Percentiles rank a stretch among this genome's conserved stretches.
Conservation (phyloP, 768 basidiomycete genomes). For the Auriscalpium vulgare region DNA sequence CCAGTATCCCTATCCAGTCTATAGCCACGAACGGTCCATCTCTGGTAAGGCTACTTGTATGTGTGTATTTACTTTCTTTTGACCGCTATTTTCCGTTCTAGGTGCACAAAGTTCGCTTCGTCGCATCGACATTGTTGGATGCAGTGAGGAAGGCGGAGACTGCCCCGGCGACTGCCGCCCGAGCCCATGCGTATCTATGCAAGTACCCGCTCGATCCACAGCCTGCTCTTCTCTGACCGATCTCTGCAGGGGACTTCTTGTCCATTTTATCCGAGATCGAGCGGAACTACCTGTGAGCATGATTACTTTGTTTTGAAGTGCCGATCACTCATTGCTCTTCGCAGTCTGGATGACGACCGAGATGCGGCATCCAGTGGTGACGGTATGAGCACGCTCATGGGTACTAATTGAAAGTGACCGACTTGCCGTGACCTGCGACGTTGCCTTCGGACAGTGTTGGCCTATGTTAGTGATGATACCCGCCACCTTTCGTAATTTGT, state of each 20-base stretch:
- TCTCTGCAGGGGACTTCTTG: slow-evolving; percentile 73
- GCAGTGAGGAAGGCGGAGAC: slow-evolving; percentile 76
- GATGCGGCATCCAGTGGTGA: slow-evolving; percentile 55
- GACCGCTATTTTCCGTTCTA: slow-evolving; percentile 21
- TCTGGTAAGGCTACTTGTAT: slow-evolving; percentile 35
- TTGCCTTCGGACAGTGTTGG: neutral
- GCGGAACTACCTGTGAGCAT: slow-evolving; percentile 71
- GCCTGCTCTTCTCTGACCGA: neutral
- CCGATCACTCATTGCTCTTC: neutral
- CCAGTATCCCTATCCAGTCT: slow-evolving; percentile 85
- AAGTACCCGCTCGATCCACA: slow-evolving; percentile 23
- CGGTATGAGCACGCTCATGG: slow-evolving; percentile 34
- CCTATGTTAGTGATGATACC: slow-evolving; percentile 1
- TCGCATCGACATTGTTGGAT: slow-evolving; percentile 84
- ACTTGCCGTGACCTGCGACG: slow-evolving; percentile 6
- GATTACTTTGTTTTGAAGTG: neutral
- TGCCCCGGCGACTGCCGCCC: slow-evolving; percentile 70
- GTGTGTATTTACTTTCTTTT: neutral
- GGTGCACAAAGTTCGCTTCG: slow-evolving; percentile 91
- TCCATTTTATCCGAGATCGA: slow-evolving; percentile 90
- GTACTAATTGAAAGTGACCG: slow-evolving; percentile 10
- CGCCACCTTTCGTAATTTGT: neutral
- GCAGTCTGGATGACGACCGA: slow-evolving; percentile 61
- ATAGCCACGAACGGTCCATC: slow-evolving; percentile 86
- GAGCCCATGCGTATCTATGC: slow-evolving; percentile 86